phyloP scores from a whole-genome alignment of 2,329 filamentous ascomycete species.

The Hypoxylon sp. region DNA sequence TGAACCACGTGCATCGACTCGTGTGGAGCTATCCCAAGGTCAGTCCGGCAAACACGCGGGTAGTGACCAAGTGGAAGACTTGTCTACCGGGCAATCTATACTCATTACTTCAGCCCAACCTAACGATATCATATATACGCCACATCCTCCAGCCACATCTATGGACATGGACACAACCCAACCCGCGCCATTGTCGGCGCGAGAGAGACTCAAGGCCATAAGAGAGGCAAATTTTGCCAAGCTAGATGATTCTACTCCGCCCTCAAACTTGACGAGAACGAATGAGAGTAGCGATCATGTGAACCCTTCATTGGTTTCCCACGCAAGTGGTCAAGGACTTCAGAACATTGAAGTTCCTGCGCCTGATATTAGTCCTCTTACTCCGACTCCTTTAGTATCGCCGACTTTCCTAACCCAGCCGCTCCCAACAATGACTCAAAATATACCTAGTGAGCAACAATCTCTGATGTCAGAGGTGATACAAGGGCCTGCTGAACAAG shows the following conservation, averaged over 20 bases:
- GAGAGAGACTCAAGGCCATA: conserved; percentile 44
- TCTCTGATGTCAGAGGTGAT: conserved; percentile 24
- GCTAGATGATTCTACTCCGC: conserved; percentile 2
- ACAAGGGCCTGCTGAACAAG: conserved; percentile 10
- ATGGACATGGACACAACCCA: conserved; percentile 42
- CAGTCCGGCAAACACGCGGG: conserved; percentile 1
- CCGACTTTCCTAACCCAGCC: conserved; percentile 31
- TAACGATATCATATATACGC: neutral
- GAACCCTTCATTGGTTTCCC: conserved; percentile 13
- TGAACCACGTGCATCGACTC: conserved; percentile 9
- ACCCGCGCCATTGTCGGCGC: conserved; percentile 37
- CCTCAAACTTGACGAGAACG: neutral
- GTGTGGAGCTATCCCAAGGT: conserved; percentile 18
- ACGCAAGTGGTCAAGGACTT: conserved; percentile 16
- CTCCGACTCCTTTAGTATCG: conserved; percentile 29
- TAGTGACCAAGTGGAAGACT: neutral
- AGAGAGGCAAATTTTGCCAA: conserved; percentile 41
- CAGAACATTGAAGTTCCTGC: conserved; percentile 15
- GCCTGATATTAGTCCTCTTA: conserved; percentile 23
- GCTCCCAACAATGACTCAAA: conserved; percentile 21
- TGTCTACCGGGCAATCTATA: neutral
- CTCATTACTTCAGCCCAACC: conserved; percentile 1
- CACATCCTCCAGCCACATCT: conserved; percentile 18
- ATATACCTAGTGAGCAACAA: conserved; percentile 19
- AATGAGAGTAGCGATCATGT: conserved; percentile 6